Evolutionary conservation across 805 yeast genomes (phyloP).

Genomic region (Dipodascus albidus): DNA sequence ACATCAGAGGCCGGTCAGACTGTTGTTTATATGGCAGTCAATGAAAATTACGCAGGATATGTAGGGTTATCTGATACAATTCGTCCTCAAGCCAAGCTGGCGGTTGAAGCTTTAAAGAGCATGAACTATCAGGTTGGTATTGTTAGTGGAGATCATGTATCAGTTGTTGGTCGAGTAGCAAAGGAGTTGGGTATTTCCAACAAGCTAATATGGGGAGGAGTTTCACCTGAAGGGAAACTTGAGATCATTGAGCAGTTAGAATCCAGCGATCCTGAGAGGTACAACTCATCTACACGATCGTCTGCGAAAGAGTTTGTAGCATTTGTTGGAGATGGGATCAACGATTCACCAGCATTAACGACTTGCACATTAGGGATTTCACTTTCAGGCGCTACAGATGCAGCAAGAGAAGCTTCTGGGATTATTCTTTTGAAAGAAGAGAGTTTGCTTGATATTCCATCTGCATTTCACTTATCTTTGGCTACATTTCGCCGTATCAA

Average conservation of each 20-base stretch:
- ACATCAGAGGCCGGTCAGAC: conserved; percentile 30
- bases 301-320: conserved; percentile 36
- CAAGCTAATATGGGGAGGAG: conserved; percentile 58
- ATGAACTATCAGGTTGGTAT: conserved; percentile 59
- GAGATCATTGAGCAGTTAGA: conserved; percentile 50
- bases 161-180: conserved; percentile 57
- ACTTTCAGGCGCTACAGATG: conserved; percentile 85
- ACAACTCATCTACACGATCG: conserved; percentile 4
- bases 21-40: conserved; percentile 44
- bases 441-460: conserved; percentile 29
- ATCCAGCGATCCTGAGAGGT: conserved; percentile 10
- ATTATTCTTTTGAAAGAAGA: conserved; percentile 46
- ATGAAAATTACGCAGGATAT: conserved; percentile 49
- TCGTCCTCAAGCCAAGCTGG: conserved; percentile 51
- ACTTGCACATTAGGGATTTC: conserved; percentile 86
- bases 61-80: conserved; percentile 58
- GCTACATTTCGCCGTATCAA: conserved; percentile 68
- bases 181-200: conserved; percentile 51
- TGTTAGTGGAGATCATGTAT: conserved; percentile 77
- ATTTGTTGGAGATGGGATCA: conserved; percentile 95
- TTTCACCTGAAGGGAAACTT: conserved; percentile 69
- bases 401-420: conserved; percentile 96
- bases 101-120: conserved; percentile 41
- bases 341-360: conserved; percentile 94
- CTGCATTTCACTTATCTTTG: conserved; percentile 54